Evolutionary conservation across 2,329 filamentous ascomycete genomes (phyloP), one percentile per base, ranked within the genome.

Genomic region (Lachnum nothofagi): DNA sequence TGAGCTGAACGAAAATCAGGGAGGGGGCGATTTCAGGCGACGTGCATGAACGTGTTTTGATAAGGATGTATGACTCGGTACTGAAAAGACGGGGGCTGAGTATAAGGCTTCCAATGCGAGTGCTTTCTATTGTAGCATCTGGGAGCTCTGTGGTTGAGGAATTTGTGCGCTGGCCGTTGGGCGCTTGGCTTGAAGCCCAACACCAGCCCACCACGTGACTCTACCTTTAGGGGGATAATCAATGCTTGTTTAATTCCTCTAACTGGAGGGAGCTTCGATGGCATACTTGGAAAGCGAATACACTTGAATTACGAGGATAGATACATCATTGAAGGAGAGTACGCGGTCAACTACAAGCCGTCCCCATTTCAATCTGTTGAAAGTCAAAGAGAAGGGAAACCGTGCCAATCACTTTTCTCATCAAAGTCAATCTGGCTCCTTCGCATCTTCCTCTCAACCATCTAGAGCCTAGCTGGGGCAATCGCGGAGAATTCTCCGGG

Each of bases 401-500:
- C 4, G n/a, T 34, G 7, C 31, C 8, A 5, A 8, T 5, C 5
- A 10, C 7, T 34, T 14, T 5, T 34, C 8, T 34, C 33, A 38
- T 16, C 19, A 17, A 10, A 38, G 14, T 2, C 43, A 44, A 24
- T 27, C 22, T 44, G 12, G 19, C 17, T 33, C 33, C 34, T 7
- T 24, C 37, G 16, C 23, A 34, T 23, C 20, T 33, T n/a, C 16
- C 27, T 12, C 14, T 25, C 22, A 39, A 17, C 20, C 14, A 39
- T 45, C 52, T 52, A 60, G 25, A 60, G 46, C 48, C 56, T 53
- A 25, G 58, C 23, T 20, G 41, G 24, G 22, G 55, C 54, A 44
- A 62, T 49, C 9, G 42, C 48, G 12, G 52, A 53, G 1, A 57
- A 20, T 34, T 79, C 76, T 4, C 74, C 75, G 0, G 76, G 79